These are phyloP conservation scores for Rhodomyrtus psidioides DNA, from an alignment of 441 rosid species.

Conservation along the genomic window DNA sequence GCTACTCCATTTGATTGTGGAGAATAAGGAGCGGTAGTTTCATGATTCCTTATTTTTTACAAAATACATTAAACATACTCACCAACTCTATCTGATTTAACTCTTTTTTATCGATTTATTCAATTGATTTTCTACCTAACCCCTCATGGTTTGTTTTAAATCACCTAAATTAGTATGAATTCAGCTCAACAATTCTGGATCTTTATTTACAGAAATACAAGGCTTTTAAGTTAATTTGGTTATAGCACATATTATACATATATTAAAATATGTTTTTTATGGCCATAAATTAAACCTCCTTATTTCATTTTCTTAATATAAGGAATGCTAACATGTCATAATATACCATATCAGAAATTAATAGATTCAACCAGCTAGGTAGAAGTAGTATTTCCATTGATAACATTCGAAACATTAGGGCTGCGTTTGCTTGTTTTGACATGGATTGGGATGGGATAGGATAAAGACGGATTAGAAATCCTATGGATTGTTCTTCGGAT, in stretches of 20 bases:
- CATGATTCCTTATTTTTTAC: neutral
- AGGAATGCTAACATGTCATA: neutral
- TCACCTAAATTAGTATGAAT: too few species aligned
- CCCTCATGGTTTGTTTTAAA: too few species aligned
- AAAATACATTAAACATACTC: neutral
- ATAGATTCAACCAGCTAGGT: neutral
- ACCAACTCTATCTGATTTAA: neutral
- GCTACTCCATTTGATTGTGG: neutral
- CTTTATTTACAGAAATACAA: neutral
- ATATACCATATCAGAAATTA: neutral
- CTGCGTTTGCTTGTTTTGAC: too few species aligned
- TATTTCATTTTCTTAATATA: neutral
- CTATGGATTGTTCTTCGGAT: too few species aligned
- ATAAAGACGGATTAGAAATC: too few species aligned
- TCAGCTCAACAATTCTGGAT: neutral
- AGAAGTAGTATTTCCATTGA: neutral
- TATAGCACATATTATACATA: neutral
- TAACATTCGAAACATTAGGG: neutral
- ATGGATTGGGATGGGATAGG: too few species aligned
- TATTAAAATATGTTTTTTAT: neutral
- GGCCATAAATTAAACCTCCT: neutral
- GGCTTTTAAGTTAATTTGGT: neutral
- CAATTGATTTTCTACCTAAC: neutral
- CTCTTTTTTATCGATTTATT: neutral
- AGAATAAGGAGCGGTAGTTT: neutral